Evolutionary conservation across 805 yeast species (phyloP).

Genomic region (Cyberlindnera petersonii): DNA sequence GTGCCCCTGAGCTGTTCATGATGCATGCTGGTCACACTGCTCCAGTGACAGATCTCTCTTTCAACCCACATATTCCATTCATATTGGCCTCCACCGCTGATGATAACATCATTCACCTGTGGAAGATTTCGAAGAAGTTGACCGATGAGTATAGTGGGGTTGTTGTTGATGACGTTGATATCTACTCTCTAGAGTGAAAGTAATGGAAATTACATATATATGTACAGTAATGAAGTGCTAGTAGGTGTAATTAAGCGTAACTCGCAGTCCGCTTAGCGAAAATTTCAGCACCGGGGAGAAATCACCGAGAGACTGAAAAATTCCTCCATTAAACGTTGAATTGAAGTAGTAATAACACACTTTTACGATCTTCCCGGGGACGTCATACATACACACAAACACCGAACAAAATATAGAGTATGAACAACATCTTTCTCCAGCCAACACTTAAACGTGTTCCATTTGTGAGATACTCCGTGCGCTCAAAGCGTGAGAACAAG

Average conservation of each 20-base stretch:
- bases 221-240: background rate
- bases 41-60: constrained; percentile 65
- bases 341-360: too few species aligned
- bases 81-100: constrained; percentile 56
- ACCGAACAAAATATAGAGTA: background rate
- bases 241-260: constrained; percentile 8
- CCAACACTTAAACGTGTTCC: constrained; percentile 24
- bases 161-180: constrained; percentile 20
- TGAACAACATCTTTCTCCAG: constrained; percentile 10
- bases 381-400: too few species aligned
- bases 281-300: constrained; percentile 5
- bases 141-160: constrained; percentile 28
- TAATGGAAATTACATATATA: background rate
- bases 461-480: constrained; percentile 41
- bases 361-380: too few species aligned
- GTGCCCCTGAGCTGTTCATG: constrained; percentile 83
- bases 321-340: constrained; percentile 10
- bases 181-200: constrained; percentile 22
- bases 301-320: constrained; percentile 6
- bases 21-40: constrained; percentile 92
- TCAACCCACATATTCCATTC: constrained; percentile 72
- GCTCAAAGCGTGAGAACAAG: constrained; percentile 47
- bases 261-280: constrained; percentile 6
- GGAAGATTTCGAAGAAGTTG: constrained; percentile 38
- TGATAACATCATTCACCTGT: constrained; percentile 42